Evolutionary conservation across 2,329 filamentous ascomycete species (phyloP), one percentile per base, ranked within the genome.

Genomic region (Hypoxylon sp.): DNA sequence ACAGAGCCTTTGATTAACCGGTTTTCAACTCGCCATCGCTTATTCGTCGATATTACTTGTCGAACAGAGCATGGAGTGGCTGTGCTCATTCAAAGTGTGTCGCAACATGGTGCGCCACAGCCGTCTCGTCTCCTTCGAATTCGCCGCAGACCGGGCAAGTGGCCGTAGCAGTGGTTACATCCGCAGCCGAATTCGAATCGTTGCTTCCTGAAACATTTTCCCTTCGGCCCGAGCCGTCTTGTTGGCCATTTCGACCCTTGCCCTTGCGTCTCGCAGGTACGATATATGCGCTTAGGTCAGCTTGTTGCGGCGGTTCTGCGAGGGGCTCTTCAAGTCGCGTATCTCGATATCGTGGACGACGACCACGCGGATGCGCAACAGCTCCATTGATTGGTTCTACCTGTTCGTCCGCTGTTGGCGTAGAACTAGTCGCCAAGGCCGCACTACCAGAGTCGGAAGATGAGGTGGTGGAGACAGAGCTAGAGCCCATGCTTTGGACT

Each of bases 81-180:
- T 29, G 3, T 19, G 10, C 19, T 71, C 19, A 76, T 58, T 83
- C 81, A 59, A 91, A 89, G 75, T 91, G 88, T 2, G 74, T 77
- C 26, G 87, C 86, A 65, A 93, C 89, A 73, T 93, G 91, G 78
- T 90, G 85, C 9, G 87, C 87, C 9, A 93, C 89, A 8, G 91
- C 91, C 0, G 82, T 81, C 73, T 91, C 90, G 71, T 93, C 91
- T 1, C 91, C 91, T 71, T 90, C 85, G 76, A 93, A 93, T 0
- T 75, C 79, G 2, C 83, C 84, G 75, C 91, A 93, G 1, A 93
- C 87, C 0, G 91, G 91, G 76, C 91, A 93, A 5, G 78, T 83
- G 4, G 65, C 74, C 60, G 78, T 52, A 73, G 80, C 29, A 69
- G 78, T 56, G 72, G 75, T 37, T 62, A 78, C 72, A 42, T 77